Conservation (phyloP, 768 basidiomycete genomes). For the Leucocoprinus sp. region DNA sequence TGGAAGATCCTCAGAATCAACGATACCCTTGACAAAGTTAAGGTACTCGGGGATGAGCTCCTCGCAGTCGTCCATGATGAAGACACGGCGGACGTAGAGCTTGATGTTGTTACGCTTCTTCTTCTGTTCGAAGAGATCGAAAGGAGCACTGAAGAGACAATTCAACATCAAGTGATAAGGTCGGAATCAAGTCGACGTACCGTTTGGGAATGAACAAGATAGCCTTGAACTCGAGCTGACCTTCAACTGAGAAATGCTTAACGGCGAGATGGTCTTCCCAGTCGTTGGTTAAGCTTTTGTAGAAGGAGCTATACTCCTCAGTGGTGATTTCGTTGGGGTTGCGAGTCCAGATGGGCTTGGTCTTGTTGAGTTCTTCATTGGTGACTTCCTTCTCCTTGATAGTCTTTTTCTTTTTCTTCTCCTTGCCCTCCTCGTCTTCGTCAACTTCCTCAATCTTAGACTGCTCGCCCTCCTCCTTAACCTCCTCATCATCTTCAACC, state of each 20-base stretch:
- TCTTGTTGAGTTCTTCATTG: slow-evolving; percentile 99
- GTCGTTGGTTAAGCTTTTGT: slow-evolving; percentile 99
- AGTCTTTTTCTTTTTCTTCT: slow-evolving; percentile 92
- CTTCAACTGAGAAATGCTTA: slow-evolving; percentile 99
- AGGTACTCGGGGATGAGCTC: slow-evolving; percentile 99
- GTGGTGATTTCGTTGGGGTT: slow-evolving; percentile 89
- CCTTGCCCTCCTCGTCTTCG: slow-evolving; percentile 79
- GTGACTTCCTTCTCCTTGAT: slow-evolving; percentile 81
- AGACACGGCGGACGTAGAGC: slow-evolving; percentile 99
- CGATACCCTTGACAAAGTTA: slow-evolving; percentile 99
- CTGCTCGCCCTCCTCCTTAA: slow-evolving; percentile 65
- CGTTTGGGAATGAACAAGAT: slow-evolving; percentile 97
- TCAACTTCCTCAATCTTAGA: slow-evolving; percentile 79
- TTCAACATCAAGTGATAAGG: slow-evolving; percentile 7
- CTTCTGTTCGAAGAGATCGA: slow-evolving; percentile 99
- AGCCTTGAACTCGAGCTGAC: slow-evolving; percentile 99
- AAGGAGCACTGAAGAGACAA: slow-evolving; percentile 72
- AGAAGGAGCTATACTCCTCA: slow-evolving; percentile 95
- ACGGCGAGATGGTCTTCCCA: slow-evolving; percentile 99
- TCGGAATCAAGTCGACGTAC: slow-evolving; percentile 32
- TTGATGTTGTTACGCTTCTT: slow-evolving; percentile 99
- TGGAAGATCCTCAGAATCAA: slow-evolving; percentile 99
- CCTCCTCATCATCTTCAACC: slow-evolving; percentile 75
- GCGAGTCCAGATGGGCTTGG: slow-evolving; percentile 99
- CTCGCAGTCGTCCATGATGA: slow-evolving; percentile 99